Evolutionary conservation across 2,329 filamentous ascomycete species (phyloP), one percentile per base, ranked within the genome.

Genomic region (Fusarium sp.): DNA sequence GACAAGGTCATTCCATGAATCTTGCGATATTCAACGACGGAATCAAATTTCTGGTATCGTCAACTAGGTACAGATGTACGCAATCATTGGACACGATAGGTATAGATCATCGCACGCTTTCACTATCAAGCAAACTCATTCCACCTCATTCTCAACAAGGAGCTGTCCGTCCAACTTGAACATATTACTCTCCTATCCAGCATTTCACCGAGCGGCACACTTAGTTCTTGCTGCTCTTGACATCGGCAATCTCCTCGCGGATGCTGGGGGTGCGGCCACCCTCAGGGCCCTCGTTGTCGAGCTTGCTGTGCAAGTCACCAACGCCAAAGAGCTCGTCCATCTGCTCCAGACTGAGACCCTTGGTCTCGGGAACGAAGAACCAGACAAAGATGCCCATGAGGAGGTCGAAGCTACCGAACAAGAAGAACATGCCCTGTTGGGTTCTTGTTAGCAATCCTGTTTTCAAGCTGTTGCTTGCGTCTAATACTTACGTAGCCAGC

Each of bases 311-410:
- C 23, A 59, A 32, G 57, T 85, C 82, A 4, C 82, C 83, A 44
- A 87, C 79, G 41, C 86, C 86, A 70, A 89, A 89, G 14, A 89
- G 77, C 66, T 88, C 84, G 70, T 88, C 84, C 85, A 88, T 88
- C 72, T 82, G 83, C 75, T 89, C 86, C 56, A 89, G 77, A 38
- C 78, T 78, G 54, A 82, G 70, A 32, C 88, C 88, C 78, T 91
- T 91, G 10, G 88, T 91, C 76, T 91, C 88, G 0, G 88, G 88
- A 15, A 90, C 81, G 60, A 87, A 82, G 77, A 88, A 86, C 79
- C 81, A 89, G 36, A 87, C 85, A 69, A 88, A 89, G 49, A 88
- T 61, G 59, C 84, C 84, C 84, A 90, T 89, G 65, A 79, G 70
- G 66, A 87, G 81, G 72, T 86, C 88, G 73, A 90, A 90, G 49